These are phyloP conservation scores for Madurella fahalii DNA, from an alignment of 2,329 filamentous ascomycete species.

Conservation along the genomic window DNA sequence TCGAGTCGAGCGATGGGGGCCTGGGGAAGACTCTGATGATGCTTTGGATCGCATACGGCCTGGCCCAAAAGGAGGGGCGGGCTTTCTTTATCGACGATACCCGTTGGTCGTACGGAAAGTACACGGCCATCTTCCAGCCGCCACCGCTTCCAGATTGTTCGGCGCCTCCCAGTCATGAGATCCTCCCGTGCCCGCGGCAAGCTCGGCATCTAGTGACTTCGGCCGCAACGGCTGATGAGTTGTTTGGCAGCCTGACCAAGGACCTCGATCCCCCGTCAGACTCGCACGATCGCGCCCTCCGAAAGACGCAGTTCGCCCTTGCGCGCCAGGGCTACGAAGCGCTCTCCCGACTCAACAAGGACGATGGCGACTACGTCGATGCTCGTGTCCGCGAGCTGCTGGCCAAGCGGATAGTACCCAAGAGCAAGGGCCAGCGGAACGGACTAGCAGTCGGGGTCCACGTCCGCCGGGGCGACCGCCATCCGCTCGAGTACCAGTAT, in stretches of 20 bases:
- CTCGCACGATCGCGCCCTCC: constrained; percentile 47
- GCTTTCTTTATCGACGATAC: constrained; percentile 83
- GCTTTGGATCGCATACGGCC: constrained; percentile 78
- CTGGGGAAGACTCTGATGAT: constrained; percentile 73
- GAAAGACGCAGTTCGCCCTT: constrained; percentile 63
- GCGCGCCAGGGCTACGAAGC: constrained; percentile 67
- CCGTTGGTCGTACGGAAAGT: constrained; percentile 76
- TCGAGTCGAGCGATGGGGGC: constrained; percentile 71
- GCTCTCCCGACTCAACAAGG: constrained; percentile 64
- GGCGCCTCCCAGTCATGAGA: constrained; percentile 68
- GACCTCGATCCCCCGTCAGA: constrained; percentile 45
- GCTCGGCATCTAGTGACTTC: constrained; percentile 73
- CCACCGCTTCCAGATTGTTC: constrained; percentile 63
- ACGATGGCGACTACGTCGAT: constrained; percentile 63
- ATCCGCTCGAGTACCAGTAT: constrained; percentile 74
- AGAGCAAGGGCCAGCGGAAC: constrained; percentile 36
- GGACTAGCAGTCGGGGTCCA: constrained; percentile 66
- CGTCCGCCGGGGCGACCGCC: constrained; percentile 73
- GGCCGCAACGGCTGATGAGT: constrained; percentile 58
- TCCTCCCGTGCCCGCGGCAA: constrained; percentile 73
- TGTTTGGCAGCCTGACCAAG: constrained; percentile 56
- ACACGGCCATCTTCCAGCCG: constrained; percentile 65
- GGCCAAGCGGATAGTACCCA: constrained; percentile 36
- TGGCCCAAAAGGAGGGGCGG: constrained; percentile 69
- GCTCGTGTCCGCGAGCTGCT: constrained; percentile 55